A percentile compares a stretch with the other conserved stretches of the same genome.
Conservation (phyloP, 2,329 filamentous ascomycete genomes). For the Coniochaeta sp. region DNA sequence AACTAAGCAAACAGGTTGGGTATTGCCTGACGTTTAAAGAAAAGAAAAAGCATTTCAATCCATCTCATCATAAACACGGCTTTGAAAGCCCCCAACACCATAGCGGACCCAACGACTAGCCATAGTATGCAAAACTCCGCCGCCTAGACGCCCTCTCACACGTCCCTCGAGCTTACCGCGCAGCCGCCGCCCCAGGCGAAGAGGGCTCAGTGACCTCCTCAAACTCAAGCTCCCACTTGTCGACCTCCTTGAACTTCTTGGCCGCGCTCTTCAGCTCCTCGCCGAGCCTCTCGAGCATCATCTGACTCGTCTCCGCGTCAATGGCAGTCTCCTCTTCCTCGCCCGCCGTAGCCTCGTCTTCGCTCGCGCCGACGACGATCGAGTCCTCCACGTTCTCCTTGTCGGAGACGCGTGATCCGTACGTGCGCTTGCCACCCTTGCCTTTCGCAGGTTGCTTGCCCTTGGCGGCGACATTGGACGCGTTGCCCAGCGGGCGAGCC, state of each 20-base stretch:
- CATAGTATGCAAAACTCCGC: constrained; percentile 8
- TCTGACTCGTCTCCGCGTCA: constrained; percentile 22
- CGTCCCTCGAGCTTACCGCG: neutral
- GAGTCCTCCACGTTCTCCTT: constrained; percentile 47
- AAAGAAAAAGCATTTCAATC: neutral
- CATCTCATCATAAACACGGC: neutral
- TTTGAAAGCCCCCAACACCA: constrained; percentile 4
- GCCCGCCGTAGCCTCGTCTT: constrained; percentile 21
- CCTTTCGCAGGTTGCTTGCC: constrained; percentile 13
- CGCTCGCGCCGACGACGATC: constrained; percentile 8
- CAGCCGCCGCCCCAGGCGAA: constrained; percentile 20
- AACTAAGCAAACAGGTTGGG: neutral
- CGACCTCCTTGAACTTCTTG: constrained; percentile 62
- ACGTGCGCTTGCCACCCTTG: constrained; percentile 33
- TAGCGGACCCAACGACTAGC: constrained; percentile 5
- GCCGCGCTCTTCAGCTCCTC: constrained; percentile 51
- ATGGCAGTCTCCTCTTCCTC: constrained; percentile 20
- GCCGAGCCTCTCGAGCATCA: constrained; percentile 24
- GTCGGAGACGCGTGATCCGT: constrained; percentile 43
- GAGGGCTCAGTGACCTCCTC: constrained; percentile 54
- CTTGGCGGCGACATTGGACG: constrained; percentile 13
- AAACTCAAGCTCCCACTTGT: constrained; percentile 61
- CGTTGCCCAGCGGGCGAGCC: constrained; percentile 2
- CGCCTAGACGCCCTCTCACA: neutral
- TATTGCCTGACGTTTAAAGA: constrained; percentile 1